These are phyloP conservation scores for Arachis stenosperma DNA, from an alignment of 306 rosid species.

Conservation along the genomic window DNA sequence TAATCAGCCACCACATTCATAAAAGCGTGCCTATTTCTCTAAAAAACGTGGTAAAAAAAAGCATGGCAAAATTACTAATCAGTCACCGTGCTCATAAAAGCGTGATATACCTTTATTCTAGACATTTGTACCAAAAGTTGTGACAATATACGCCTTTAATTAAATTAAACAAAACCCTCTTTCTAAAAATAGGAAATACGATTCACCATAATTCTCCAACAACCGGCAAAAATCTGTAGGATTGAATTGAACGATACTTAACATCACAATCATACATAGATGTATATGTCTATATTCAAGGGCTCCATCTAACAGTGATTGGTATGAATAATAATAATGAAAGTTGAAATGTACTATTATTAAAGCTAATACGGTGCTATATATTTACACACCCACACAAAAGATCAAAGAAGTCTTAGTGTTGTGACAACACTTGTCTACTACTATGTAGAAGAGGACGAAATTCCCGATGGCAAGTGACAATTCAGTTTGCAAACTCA, in stretches of 20 bases:
- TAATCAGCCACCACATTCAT: too few relatives aligned
- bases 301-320: not conserved
- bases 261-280: not conserved
- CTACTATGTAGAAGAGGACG: slow-evolving; percentile 7
- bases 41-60: too few relatives aligned
- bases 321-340: not conserved
- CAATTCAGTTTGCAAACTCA: not conserved
- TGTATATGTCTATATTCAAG: too few relatives aligned
- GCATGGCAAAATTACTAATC: too few relatives aligned
- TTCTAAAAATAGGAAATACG: not conserved
- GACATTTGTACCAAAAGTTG: too few relatives aligned
- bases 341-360: not conserved
- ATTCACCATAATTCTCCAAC: not conserved
- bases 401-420: not conserved
- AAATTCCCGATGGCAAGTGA: slow-evolving; percentile 3
- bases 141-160: too few relatives aligned
- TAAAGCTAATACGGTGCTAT: not conserved
- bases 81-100: too few relatives aligned
- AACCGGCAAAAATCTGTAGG: not conserved
- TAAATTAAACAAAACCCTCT: too few relatives aligned
- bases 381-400: not conserved
- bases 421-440: slow-evolving; percentile 22
- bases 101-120: too few relatives aligned
- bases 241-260: not conserved
- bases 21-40: too few relatives aligned